Evolutionary conservation across 345 rosid genomes (phyloP), one percentile per base, ranked within the genome.

Genomic region (Angophora floribunda): DNA sequence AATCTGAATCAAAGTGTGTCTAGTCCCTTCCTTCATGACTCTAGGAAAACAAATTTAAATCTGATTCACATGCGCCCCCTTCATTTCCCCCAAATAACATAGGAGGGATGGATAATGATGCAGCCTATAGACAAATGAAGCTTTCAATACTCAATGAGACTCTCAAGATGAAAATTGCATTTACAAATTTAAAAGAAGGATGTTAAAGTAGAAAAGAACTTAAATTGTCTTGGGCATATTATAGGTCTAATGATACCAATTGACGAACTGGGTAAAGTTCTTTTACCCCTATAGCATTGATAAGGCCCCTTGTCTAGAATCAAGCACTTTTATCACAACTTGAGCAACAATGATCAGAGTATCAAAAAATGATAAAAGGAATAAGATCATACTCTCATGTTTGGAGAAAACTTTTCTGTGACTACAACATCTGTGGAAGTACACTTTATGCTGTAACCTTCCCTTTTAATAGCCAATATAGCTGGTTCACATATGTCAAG

Each of bases 401-500:
- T 89, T 52, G 93, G 90, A 41, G 96, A 93, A 90, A 96, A 96
- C 94, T 97, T 97, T 88, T 97, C 98, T 59, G 93, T 91, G 87
- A 94, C 90, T 78, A 92, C 93, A 88, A 84, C 88, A 85, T 94
- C 97, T 87, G 93, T 93, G 57, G 95, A 93, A 57, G 75, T 90
- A 65, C 93, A 90, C 91, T 95, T 97, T 91, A 97, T 95, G 88
- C 92, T 96, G 91, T 92, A 97, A 78, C 97, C 94, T 63, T 95
- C 98, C 91, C 94, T 95, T 92, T 96, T 97, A 53, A 97, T 88
- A 87, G 96, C 91, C 93, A 97, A 90, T 6, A 95, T 96, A 91
- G 96, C 99, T 3, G 94, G 96, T 93, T 97, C 99, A 98, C 99
- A 96, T 91, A 96, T 93, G 91, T 91, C 97, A 94, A 93, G 92